A percentile compares a stretch with the other conserved stretches of the same genome.
Conservation (phyloP, 805 yeast genomes). For the Monosporozyma servazzii region DNA sequence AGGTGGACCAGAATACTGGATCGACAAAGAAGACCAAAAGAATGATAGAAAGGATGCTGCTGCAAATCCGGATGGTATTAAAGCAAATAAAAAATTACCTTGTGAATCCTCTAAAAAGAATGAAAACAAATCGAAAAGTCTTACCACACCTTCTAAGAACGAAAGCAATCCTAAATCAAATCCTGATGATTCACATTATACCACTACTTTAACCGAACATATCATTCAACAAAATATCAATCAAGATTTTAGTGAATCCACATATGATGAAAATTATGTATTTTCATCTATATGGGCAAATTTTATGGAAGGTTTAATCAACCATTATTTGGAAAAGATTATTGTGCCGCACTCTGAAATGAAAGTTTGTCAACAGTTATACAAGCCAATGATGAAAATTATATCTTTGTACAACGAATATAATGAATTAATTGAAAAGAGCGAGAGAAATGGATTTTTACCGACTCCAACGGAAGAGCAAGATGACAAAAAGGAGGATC, state of each 20-base stretch:
- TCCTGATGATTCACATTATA: background rate
- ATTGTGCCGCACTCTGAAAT: conserved; percentile 30
- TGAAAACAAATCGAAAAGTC: background rate
- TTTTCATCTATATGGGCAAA: conserved; percentile 33
- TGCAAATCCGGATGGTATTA: background rate
- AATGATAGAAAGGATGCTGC: conserved; percentile 1
- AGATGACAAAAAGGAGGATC: background rate
- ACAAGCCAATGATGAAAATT: conserved; percentile 32
- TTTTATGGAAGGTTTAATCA: conserved; percentile 32
- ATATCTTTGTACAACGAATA: conserved; percentile 30
- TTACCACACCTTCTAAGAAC: background rate
- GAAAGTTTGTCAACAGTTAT: conserved; percentile 31
- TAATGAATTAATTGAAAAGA: conserved; percentile 29
- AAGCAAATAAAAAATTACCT: background rate
- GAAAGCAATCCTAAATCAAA: background rate
- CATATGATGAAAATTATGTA: conserved; percentile 28
- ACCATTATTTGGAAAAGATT: conserved; percentile 29
- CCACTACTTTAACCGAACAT: conserved; percentile 23
- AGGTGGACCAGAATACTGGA: conserved; percentile 32
- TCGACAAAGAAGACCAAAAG: conserved; percentile 19
- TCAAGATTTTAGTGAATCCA: conserved; percentile 24
- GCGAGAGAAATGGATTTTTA: conserved; percentile 28
- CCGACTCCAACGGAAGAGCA: conserved; percentile 8
- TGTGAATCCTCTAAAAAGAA: background rate
- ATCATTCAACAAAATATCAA: conserved; percentile 29